Conservation (phyloP, 1,284 basidiomycete genomes). For the Ganoderma multipileum region DNA sequence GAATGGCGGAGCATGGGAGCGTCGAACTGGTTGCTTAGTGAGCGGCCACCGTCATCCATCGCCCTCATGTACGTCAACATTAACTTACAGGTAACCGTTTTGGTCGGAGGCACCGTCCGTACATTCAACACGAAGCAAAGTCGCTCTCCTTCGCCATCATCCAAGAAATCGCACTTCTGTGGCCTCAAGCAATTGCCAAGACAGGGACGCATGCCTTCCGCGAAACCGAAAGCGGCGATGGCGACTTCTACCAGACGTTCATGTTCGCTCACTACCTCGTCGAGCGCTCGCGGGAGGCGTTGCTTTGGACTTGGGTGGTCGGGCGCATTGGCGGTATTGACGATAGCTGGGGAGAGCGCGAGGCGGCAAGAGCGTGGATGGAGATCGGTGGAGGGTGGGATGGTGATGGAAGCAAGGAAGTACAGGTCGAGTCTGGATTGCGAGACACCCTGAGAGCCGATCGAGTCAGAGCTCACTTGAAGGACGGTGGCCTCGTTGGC, state of each 20-base stretch:
- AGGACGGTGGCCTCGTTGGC: constrained; percentile 26
- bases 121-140: constrained; percentile 48
- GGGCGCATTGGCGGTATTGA: constrained; percentile 40
- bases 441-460: constrained; percentile 32
- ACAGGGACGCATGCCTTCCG: constrained; percentile 45
- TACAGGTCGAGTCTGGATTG: constrained; percentile 22
- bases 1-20: constrained; percentile 44
- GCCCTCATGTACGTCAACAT: not conserved
- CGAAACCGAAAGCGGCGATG: constrained; percentile 38
- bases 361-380: constrained; percentile 42
- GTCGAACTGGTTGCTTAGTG: constrained; percentile 38
- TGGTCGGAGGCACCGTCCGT: constrained; percentile 44
- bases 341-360: constrained; percentile 38
- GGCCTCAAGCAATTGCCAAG: constrained; percentile 37
- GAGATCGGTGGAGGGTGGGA: constrained; percentile 42
- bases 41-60: constrained; percentile 12
- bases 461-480: constrained; percentile 29
- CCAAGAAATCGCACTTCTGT: constrained; percentile 39
- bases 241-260: constrained; percentile 45
- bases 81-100: constrained; percentile 42
- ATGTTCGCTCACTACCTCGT: constrained; percentile 45
- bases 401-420: constrained; percentile 23
- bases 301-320: constrained; percentile 51
- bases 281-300: constrained; percentile 49
- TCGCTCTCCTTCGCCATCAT: constrained; percentile 41